Conservation (phyloP, 306 rosid species). For the Casuarina cunninghamiana region DNA sequence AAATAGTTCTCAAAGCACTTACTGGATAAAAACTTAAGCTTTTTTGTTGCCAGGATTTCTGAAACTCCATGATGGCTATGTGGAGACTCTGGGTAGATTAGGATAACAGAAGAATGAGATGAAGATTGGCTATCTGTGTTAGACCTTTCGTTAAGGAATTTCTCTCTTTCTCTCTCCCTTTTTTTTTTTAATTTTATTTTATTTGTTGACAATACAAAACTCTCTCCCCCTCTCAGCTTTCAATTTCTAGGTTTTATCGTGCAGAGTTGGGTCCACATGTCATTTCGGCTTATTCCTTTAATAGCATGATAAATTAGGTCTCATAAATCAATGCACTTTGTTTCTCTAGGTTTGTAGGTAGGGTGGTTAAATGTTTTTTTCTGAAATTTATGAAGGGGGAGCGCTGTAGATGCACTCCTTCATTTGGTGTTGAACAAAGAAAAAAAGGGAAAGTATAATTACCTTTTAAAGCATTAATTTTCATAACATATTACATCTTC, state of each 20-base stretch:
- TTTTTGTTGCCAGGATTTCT: neutral
- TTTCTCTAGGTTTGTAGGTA: neutral
- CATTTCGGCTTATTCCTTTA: neutral
- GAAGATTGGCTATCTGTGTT: neutral
- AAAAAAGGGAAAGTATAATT: neutral
- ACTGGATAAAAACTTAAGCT: no score
- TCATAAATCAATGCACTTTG: neutral
- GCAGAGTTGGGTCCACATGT: neutral
- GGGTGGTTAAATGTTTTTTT: neutral
- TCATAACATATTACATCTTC: neutral
- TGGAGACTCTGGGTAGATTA: slow-evolving; percentile 1
- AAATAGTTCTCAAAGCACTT: no score
- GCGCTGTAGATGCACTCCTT: neutral
- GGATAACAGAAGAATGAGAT: neutral
- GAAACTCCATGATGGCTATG: neutral
- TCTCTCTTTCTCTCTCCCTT: no score
- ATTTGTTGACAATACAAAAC: no score
- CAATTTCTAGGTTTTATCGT: neutral
- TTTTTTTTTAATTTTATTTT: no score
- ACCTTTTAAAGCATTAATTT: neutral
- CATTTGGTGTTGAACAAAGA: neutral
- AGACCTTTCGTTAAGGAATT: neutral
- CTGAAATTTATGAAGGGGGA: neutral
- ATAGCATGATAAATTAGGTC: neutral
- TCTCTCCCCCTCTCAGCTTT: neutral